Evolutionary conservation across 2,329 filamentous ascomycete genomes (phyloP), one percentile per base, ranked within the genome.

Genomic region (Sporothrix inflata): DNA sequence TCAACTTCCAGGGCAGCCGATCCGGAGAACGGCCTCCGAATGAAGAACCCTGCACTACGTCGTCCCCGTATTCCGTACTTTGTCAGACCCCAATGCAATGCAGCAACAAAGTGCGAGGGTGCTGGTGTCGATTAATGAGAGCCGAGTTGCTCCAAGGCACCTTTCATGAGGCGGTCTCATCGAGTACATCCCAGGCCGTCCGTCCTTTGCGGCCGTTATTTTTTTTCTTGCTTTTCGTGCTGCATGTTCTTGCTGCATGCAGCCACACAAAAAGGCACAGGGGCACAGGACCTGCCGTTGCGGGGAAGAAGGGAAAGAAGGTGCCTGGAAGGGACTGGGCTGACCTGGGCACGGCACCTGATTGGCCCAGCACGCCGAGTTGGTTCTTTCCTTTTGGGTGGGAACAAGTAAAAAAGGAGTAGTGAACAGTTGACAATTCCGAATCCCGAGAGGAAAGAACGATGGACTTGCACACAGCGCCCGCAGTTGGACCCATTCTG

Each of bases 401-500:
- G 42, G n/a, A 40, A 42, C 45, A 63, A 21, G 60, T 19, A 19
- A 21, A 45, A 42, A 63, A 63, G n/a, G n/a, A 45, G 34, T 16
- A 30, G 21, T 66, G 1, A 27, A 21, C 38, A 40, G 55, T 40
- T 60, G n/a, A 16, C 49, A 67, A 72, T 72, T 55, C 55, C 70
- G 68, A 70, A 51, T 70, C 51, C 53, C 68, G 68, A 61, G 5
- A 34, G 21, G 27, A 51, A 51, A 27, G 19, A 68, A 34, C 65
- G 30, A 67, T 30, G 38, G 11, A 49, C 61, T 6, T 55, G 21
- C n/a, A n/a, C n/a, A n/a, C n/a, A n/a, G n/a, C n/a, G n/a, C n/a
- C n/a, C n/a, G n/a, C n/a, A n/a, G n/a, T n/a, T n/a, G n/a, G n/a
- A n/a, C 8, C 16, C 55, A 16, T 63, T 57, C 21, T 63, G 60